A percentile compares a stretch with the other conserved stretches of the same genome.
Conservation (phyloP, 2,329 filamentous ascomycete genomes). For the Calonectria pauciramosa region DNA sequence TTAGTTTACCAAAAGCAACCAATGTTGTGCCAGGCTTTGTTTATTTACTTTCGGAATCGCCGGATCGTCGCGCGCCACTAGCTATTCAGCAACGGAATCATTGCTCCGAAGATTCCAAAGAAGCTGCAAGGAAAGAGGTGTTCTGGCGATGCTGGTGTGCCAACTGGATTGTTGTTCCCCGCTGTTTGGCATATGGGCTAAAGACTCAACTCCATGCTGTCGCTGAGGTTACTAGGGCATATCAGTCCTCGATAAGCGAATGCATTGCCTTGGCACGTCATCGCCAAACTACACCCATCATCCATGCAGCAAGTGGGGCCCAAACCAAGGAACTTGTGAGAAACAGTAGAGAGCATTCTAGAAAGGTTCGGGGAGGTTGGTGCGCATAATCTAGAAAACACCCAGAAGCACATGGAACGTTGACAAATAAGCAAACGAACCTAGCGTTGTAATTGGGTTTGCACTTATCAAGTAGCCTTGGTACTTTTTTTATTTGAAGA, state of each 20-base stretch:
- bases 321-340: background rate
- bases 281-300: background rate
- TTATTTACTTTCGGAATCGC: background rate
- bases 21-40: background rate
- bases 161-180: background rate
- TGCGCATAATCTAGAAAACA: background rate
- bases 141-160: background rate
- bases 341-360: background rate
- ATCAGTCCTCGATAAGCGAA: background rate
- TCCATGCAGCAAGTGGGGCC: background rate
- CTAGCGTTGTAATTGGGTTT: background rate
- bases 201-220: background rate
- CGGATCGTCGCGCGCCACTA: background rate
- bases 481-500: background rate
- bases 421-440: background rate
- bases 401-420: background rate
- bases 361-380: background rate
- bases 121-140: background rate
- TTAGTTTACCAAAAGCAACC: background rate
- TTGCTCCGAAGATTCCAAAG: background rate
- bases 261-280: background rate
- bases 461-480: background rate
- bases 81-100: background rate
- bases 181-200: background rate
- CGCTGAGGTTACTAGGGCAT: background rate